Evolutionary conservation across 257 asterid species (phyloP), one percentile per base, ranked within the genome.

Genomic region (Parsonsia alboflavescens): DNA sequence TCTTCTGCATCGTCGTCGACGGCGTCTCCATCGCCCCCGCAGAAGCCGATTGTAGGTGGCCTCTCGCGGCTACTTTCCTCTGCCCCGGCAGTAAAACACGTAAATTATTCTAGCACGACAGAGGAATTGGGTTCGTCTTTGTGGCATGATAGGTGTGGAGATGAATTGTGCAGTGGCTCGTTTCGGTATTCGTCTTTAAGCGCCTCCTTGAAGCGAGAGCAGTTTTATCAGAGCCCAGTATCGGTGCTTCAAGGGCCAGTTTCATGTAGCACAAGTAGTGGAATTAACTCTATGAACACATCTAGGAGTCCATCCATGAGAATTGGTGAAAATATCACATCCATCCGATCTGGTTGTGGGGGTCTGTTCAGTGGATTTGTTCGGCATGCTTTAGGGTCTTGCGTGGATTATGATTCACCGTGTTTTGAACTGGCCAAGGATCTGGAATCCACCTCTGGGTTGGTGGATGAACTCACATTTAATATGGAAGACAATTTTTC

Each of bases 181-280:
- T 90, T 81, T 45, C 88, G 97, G 16, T 83, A 85, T 77, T 88
- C 96, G 36, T 84, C 97, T 58, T 73, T 86, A 3, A 80, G 88
- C 81, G 87, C 98, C 73, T 87, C 94, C 7, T 33, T 83, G 79
- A 92, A 89, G 59, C 90, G 93, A 76, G 97, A 94, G 71, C 92
- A 85, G 81, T 75, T 79, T 62, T 86, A 83, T 69, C 98, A 92
- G 82, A 95, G 99, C 77, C 99, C 99, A n/a, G 96, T 92, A 12
- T 90, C 99, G 0, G 99, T 95, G 79, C 83, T 95, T 61, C 99
- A 92, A 48, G 90, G 89, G 61, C 85, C 96, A 50, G 76, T 78
- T 24, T 71, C 84, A 24, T 75, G 81, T 36, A 59, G 75, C 53
- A 53, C 79, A 30, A 80, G 81, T 78, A 80, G 71, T 77, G 85